Evolutionary conservation across 176 grass and related monocot species (phyloP).

Genomic region (Oropetium thomaeum): DNA sequence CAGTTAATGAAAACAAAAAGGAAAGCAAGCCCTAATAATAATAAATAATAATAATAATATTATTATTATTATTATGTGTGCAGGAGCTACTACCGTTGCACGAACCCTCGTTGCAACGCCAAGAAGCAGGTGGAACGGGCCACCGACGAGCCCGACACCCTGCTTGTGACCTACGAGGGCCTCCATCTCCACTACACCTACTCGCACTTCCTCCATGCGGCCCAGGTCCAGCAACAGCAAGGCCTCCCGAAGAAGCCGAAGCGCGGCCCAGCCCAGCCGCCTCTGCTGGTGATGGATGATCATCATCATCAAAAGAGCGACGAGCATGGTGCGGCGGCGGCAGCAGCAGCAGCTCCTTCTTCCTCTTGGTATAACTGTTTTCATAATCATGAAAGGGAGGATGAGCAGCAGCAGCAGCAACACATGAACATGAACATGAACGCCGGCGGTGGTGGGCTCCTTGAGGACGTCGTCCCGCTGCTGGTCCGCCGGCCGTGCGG

Average conservation of each 20-base stretch:
- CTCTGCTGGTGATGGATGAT: too few species aligned
- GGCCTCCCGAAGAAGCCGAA: slow-evolving; percentile 56
- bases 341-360: too few species aligned
- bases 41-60: too few species aligned
- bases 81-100: slow-evolving; percentile 99
- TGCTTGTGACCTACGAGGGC: slow-evolving; percentile 83
- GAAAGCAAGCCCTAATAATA: too few species aligned
- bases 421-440: not conserved
- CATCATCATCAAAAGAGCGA: too few species aligned
- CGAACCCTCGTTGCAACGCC: slow-evolving; percentile 90
- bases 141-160: slow-evolving; percentile 61
- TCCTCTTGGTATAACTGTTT: not conserved
- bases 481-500: slow-evolving; percentile 49
- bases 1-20: too few species aligned
- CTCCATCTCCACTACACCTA: slow-evolving; percentile 93
- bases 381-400: not conserved
- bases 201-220: slow-evolving; percentile 51
- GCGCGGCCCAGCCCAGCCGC: not conserved
- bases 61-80: too few species aligned
- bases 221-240: not conserved
- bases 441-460: slow-evolving; percentile 25
- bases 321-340: too few species aligned
- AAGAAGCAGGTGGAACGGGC: slow-evolving; percentile 92
- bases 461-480: slow-evolving; percentile 84
- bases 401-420: not conserved